These are phyloP conservation scores for Candida dubliniensis DNA, from an alignment of 1,139 yeast genomes.

Conservation along the genomic window DNA sequence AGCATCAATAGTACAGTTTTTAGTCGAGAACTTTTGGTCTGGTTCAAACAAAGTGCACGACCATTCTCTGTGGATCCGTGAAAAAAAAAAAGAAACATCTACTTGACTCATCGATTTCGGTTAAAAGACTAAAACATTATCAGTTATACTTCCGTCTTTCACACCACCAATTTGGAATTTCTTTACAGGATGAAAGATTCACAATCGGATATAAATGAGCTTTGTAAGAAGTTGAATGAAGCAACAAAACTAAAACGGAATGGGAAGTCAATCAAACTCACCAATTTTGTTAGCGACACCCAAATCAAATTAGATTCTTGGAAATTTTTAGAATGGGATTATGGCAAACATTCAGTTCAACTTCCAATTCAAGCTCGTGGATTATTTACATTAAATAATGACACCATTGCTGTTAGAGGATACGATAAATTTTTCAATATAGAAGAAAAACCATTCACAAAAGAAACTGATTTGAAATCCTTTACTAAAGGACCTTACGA, in stretches of 20 bases:
- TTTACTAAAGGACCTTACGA: slow-evolving; percentile 75
- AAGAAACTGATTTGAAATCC: slow-evolving; percentile 42
- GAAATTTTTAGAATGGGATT: slow-evolving; percentile 92
- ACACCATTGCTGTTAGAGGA: slow-evolving; percentile 71
- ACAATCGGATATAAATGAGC: slow-evolving; percentile 12
- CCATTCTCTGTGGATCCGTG: too few species aligned
- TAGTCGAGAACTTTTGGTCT: too few species aligned
- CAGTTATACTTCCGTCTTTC: background rate
- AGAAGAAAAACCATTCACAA: slow-evolving; percentile 59
- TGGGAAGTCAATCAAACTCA: slow-evolving; percentile 23
- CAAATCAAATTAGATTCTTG: slow-evolving; percentile 42
- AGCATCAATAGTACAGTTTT: too few species aligned
- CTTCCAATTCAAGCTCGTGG: slow-evolving; percentile 86
- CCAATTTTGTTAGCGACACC: slow-evolving; percentile 18
- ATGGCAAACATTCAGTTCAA: slow-evolving; percentile 47
- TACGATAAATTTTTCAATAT: slow-evolving; percentile 93
- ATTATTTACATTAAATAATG: slow-evolving; percentile 58
- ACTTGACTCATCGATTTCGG: too few species aligned
- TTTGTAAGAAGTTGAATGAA: slow-evolving; percentile 18
- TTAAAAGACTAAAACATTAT: too few species aligned
- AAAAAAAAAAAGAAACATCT: too few species aligned
- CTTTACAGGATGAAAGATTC: slow-evolving; percentile 14
- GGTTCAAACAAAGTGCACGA: too few species aligned
- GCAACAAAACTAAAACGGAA: slow-evolving; percentile 23
- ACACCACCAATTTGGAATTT: background rate